These are phyloP conservation scores for Solanum dulcamara DNA, from an alignment of 257 asterid species.

Conservation along the genomic window DNA sequence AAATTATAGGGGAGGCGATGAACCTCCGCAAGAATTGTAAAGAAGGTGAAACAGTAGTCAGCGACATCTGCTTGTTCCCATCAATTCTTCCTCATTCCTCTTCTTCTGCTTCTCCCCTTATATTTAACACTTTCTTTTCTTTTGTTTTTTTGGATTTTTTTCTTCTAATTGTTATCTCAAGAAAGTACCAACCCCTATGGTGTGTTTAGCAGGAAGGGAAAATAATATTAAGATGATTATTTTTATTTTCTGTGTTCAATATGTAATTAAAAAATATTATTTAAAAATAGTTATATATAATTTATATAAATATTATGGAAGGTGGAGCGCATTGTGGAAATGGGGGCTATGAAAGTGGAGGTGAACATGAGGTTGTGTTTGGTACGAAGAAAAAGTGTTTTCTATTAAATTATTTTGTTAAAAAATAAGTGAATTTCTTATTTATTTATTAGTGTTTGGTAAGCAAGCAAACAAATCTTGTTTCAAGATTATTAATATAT, in stretches of 20 bases:
- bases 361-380: background rate
- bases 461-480: background rate
- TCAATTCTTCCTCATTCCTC: background rate
- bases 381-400: too few relatives aligned
- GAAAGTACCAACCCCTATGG: too few relatives aligned
- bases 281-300: background rate
- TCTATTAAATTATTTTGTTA: accelerated
- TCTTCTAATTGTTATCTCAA: too few relatives aligned
- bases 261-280: background rate
- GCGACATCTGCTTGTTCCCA: conserved; percentile 3
- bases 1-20: conserved; percentile 12
- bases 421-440: too few relatives aligned
- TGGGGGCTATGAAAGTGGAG: background rate
- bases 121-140: background rate
- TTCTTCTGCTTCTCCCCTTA: background rate
- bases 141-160: too few relatives aligned
- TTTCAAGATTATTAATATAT: background rate
- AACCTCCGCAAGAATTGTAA: conserved; percentile 11
- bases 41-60: background rate
- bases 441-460: too few relatives aligned
- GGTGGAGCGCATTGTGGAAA: background rate
- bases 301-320: background rate
- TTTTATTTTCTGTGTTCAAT: too few relatives aligned
- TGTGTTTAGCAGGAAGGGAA: too few relatives aligned
- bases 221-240: too few relatives aligned